Evolutionary conservation across 2,329 filamentous ascomycete species (phyloP).

Genomic region (Amphichorda felina): DNA sequence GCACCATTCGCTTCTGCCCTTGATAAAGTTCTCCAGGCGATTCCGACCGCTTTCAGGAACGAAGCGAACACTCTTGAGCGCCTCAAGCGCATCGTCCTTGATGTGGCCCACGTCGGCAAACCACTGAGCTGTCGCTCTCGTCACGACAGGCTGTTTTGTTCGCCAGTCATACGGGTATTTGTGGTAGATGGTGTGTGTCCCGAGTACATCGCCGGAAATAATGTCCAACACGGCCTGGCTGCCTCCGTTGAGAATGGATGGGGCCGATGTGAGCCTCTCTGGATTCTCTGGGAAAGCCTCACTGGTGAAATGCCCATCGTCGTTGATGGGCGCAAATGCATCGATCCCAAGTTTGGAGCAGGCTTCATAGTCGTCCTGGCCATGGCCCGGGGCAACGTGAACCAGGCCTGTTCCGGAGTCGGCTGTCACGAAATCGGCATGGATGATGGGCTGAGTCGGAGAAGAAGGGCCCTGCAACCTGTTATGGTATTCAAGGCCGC

Average conservation of each 20-base stretch:
- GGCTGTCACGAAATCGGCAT: constrained; percentile 80
- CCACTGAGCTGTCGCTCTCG: constrained; percentile 92
- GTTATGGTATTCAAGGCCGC: constrained; percentile 56
- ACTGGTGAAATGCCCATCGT: constrained; percentile 67
- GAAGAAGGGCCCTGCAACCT: constrained; percentile 50
- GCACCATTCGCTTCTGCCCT: constrained; percentile 89
- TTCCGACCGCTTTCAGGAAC: constrained; percentile 63
- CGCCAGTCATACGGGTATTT: constrained; percentile 99
- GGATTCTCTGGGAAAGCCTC: constrained; percentile 66
- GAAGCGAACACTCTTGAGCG: constrained; percentile 64
- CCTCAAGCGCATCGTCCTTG: constrained; percentile 58
- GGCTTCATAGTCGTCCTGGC: constrained; percentile 88
- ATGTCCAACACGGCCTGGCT: constrained; percentile 58
- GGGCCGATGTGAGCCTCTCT: constrained; percentile 49
- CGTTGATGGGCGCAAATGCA: constrained; percentile 73
- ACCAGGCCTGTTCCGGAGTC: constrained; percentile 93
- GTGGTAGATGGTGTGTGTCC: constrained; percentile 62
- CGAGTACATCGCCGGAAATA: constrained; percentile 53
- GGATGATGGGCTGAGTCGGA: constrained; percentile 56
- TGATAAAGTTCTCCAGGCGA: constrained; percentile 75
- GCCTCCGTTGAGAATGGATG: constrained; percentile 61
- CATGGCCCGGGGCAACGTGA: constrained; percentile 87
- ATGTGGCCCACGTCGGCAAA: constrained; percentile 86
- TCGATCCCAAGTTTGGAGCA: constrained; percentile 60
- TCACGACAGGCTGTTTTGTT: constrained; percentile 83